A percentile compares a stretch with the other conserved stretches of the same genome.
These are phyloP conservation scores for Haplosporangium gracile DNA, from an alignment of 192 early-diverging fungal genomes.

Conservation along the genomic window DNA sequence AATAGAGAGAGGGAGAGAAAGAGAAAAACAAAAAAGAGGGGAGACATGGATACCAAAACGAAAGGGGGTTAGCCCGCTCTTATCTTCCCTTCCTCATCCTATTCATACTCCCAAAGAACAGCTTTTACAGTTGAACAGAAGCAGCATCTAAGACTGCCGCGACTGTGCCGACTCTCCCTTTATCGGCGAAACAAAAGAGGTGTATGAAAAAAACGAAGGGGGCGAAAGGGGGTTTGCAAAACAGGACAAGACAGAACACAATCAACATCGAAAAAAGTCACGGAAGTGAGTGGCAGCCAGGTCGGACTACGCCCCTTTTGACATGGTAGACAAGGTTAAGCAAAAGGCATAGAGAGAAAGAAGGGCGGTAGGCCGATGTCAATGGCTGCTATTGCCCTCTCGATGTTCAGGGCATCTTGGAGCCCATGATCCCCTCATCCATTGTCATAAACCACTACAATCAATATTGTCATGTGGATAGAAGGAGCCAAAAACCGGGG, in stretches of 20 bases:
- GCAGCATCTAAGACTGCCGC: background rate
- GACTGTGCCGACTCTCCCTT: background rate
- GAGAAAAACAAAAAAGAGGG: background rate
- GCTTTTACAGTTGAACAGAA: background rate
- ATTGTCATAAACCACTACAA: background rate
- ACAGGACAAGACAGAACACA: background rate
- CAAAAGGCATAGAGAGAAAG: no score
- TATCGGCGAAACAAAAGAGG: background rate
- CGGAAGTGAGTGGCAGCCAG: background rate
- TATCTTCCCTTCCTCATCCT: background rate
- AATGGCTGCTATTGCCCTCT: background rate
- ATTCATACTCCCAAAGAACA: background rate
- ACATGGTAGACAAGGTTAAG: no score
- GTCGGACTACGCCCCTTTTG: no score
- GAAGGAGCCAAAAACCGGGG: background rate
- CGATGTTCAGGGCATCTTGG: background rate
- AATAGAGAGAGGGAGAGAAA: no score
- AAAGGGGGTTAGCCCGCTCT: background rate
- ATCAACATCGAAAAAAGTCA: background rate
- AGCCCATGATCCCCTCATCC: no score
- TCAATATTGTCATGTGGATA: background rate
- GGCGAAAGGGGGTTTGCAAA: constrained; percentile 1
- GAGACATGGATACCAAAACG: background rate
- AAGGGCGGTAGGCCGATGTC: no score
- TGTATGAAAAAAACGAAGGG: background rate